Conservation (phyloP, 768 basidiomycete genomes). For the Xerocomellus chrysenteron region DNA sequence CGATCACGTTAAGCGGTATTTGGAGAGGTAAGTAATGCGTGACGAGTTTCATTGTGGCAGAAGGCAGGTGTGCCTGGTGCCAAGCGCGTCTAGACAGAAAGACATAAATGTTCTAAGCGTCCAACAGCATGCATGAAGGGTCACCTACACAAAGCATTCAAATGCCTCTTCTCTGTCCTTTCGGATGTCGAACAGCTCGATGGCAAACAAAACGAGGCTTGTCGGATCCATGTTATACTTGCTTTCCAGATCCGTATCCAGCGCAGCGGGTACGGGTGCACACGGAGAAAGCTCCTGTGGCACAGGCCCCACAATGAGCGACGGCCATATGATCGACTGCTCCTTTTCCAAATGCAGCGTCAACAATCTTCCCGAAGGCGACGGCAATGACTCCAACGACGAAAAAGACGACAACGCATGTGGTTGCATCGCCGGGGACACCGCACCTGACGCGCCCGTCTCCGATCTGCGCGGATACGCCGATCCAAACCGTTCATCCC, state of each 20-base stretch:
- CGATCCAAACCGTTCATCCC: conserved; percentile 44
- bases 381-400: conserved; percentile 70
- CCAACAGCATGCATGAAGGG: background rate
- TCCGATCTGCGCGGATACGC: conserved; percentile 17
- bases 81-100: conserved; percentile 63
- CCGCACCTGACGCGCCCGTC: conserved; percentile 48
- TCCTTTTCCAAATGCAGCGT: conserved; percentile 82
- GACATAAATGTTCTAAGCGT: background rate
- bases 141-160: conserved; percentile 72
- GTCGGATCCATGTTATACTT: conserved; percentile 87
- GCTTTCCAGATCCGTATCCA: conserved; percentile 50
- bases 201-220: conserved; percentile 66
- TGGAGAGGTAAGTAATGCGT: conserved; percentile 69
- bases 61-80: conserved; percentile 73
- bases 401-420: conserved; percentile 70
- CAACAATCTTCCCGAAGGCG: conserved; percentile 61
- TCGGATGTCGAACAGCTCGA: conserved; percentile 73
- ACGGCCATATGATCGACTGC: conserved; percentile 79
- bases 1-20: conserved; percentile 38
- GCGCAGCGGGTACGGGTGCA: conserved; percentile 50
- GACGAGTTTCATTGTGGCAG: conserved; percentile 75
- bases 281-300: conserved; percentile 58
- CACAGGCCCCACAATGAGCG: conserved; percentile 70
- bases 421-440: conserved; percentile 55
- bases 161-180: conserved; percentile 77